These are phyloP conservation scores for Solanum chiquidenum DNA, from an alignment of 257 asterid species.

Conservation along the genomic window DNA sequence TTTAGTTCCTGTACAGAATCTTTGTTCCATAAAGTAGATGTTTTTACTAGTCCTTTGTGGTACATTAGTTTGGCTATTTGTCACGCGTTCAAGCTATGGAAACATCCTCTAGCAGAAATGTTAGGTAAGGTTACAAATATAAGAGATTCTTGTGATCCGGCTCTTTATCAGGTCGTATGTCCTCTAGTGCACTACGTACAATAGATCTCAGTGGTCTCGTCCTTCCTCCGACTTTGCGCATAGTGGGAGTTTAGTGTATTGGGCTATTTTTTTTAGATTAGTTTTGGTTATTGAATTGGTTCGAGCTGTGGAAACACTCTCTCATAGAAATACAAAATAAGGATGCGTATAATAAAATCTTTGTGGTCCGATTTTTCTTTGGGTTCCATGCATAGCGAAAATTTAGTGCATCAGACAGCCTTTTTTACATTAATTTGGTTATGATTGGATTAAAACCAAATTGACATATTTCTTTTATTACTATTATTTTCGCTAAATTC, in stretches of 20 bases:
- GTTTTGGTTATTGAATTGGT: not conserved
- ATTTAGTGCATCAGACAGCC: fast-evolving
- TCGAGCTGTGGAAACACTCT: too few species aligned
- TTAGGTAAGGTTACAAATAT: not conserved
- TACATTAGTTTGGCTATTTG: not conserved
- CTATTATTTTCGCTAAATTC: not conserved
- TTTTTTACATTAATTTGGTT: not conserved
- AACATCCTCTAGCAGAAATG: not conserved
- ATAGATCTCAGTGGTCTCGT: too few species aligned
- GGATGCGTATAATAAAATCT: too few species aligned
- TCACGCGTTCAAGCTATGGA: not conserved
- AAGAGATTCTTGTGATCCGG: not conserved
- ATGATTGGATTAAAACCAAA: not conserved
- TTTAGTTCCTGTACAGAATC: not conserved
- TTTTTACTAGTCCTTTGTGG: not conserved
- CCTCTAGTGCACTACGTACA: not conserved
- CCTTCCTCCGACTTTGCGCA: not conserved
- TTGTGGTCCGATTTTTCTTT: too few species aligned
- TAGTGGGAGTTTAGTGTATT: not conserved
- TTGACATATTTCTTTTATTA: not conserved
- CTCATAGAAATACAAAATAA: not conserved
- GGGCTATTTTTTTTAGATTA: too few species aligned
- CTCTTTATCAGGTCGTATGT: not conserved
- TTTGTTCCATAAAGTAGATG: not conserved
- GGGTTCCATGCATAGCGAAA: fast-evolving